A percentile compares a stretch with the other conserved stretches of the same genome.
phyloP scores from a whole-genome alignment of 768 basidiomycete species.

The Candolleomyces aberdarensis region DNA sequence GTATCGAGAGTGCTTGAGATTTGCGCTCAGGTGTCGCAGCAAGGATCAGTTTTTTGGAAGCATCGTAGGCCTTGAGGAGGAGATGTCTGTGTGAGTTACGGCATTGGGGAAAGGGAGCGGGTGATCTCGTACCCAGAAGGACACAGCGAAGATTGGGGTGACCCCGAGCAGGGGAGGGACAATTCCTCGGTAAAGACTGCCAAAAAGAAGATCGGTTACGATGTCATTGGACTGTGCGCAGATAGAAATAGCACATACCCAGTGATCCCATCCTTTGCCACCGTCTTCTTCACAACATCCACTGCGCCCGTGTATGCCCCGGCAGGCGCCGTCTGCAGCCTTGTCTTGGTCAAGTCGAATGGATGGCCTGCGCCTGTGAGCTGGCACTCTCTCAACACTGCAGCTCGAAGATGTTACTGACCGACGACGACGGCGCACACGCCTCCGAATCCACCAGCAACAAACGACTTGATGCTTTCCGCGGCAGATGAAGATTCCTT shows the following conservation, averaged over 20 bases:
- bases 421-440: constrained; percentile 85
- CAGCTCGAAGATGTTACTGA: constrained; percentile 35
- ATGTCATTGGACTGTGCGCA: background rate
- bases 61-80: constrained; percentile 77
- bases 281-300: constrained; percentile 88
- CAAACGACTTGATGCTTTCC: constrained; percentile 74
- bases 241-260: constrained; percentile 53
- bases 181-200: constrained; percentile 86
- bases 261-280: constrained; percentile 85
- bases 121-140: constrained; percentile 79
- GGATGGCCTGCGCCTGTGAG: constrained; percentile 74
- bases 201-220: background rate
- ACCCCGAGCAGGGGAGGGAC: constrained; percentile 92
- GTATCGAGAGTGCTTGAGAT: constrained; percentile 56
- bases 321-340: constrained; percentile 87
- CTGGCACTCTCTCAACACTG: background rate
- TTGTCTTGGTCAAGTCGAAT: constrained; percentile 96
- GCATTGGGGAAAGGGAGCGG: constrained; percentile 6
- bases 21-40: constrained; percentile 74
- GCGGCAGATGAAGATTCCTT: constrained; percentile 34
- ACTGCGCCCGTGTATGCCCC: constrained; percentile 89
- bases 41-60: constrained; percentile 84
- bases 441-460: constrained; percentile 93
- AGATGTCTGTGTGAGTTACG: background rate
- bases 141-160: constrained; percentile 96